phyloP scores from a whole-genome alignment of 2,329 filamentous ascomycete species.

The Juglanconis sp. region DNA sequence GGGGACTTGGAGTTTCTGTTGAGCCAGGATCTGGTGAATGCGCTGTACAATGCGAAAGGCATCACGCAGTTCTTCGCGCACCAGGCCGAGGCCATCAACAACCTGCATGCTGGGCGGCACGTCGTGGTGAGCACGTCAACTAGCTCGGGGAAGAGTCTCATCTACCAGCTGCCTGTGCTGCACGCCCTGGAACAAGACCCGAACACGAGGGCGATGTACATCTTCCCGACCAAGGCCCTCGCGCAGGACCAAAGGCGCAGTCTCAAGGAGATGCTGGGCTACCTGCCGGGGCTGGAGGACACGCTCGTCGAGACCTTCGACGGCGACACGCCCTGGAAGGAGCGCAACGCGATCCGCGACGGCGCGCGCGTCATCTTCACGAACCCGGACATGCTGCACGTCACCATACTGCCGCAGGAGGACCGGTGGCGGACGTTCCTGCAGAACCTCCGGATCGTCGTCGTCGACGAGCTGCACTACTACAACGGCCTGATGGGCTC shows the following conservation, averaged over 20 bases:
- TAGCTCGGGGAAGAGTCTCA: slow-evolving; percentile 95
- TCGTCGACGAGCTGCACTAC: slow-evolving; percentile 88
- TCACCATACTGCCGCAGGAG: slow-evolving; percentile 90
- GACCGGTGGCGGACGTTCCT: slow-evolving; percentile 83
- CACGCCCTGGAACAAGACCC: slow-evolving; percentile 77
- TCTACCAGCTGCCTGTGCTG: slow-evolving; percentile 92
- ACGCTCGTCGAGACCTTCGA: slow-evolving; percentile 89
- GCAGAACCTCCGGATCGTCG: slow-evolving; percentile 86
- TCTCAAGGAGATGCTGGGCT: slow-evolving; percentile 77
- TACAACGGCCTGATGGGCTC: slow-evolving; percentile 95
- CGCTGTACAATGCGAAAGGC: slow-evolving; percentile 84
- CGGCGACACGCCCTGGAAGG: slow-evolving; percentile 82
- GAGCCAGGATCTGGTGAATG: slow-evolving; percentile 91
- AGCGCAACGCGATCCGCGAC: slow-evolving; percentile 77
- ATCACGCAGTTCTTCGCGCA: slow-evolving; percentile 88
- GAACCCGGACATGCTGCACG: slow-evolving; percentile 96
- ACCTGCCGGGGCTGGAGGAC: slow-evolving; percentile 73
- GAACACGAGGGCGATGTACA: slow-evolving; percentile 86
- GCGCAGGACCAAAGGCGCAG: slow-evolving; percentile 92
- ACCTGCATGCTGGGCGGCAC: slow-evolving; percentile 74
- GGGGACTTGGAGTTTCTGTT: slow-evolving; percentile 82
- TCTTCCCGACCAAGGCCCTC: slow-evolving; percentile 95
- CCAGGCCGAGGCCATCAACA: slow-evolving; percentile 90
- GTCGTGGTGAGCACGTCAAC: slow-evolving; percentile 95
- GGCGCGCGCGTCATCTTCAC: slow-evolving; percentile 93